Percentiles rank a stretch among this genome's conserved stretches.
Evolutionary conservation across 1,139 yeast genomes (phyloP).

Genomic region (Yamadazyma sp.): DNA sequence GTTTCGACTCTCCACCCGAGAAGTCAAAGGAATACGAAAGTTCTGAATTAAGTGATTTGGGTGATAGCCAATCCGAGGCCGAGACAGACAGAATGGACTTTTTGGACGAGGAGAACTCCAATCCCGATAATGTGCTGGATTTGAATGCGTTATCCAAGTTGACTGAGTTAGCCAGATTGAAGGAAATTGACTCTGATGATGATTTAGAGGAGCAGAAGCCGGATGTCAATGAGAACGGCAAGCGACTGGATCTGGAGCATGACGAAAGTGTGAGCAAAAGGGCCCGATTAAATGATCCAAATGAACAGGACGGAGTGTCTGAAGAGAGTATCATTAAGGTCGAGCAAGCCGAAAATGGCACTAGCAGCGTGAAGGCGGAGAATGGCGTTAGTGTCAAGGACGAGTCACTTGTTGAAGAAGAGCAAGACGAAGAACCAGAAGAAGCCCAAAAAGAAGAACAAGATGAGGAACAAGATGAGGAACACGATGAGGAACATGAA

Average conservation of each 20-base stretch:
- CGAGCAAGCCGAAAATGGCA: no score
- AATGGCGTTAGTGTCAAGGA: neutral
- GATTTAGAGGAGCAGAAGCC: constrained; percentile 18
- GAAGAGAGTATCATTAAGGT: neutral
- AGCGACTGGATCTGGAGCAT: constrained; percentile 8
- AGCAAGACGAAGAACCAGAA: neutral
- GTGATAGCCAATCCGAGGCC: constrained; percentile 71
- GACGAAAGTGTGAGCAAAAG: neutral
- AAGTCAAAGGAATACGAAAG: constrained; percentile 27
- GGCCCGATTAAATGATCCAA: constrained; percentile 16
- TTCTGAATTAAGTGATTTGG: constrained; percentile 55
- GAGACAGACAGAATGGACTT: constrained; percentile 78
- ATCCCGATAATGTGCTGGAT: constrained; percentile 33
- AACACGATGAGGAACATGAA: constrained; percentile 11
- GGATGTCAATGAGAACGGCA: constrained; percentile 10
- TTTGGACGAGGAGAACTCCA: constrained; percentile 37
- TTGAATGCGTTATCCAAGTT: constrained; percentile 39
- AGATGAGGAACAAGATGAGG: constrained; percentile 15
- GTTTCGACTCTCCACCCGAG: constrained; percentile 2
- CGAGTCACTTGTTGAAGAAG: neutral
- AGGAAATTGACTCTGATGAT: constrained; percentile 37
- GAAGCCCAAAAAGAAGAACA: constrained; percentile 6
- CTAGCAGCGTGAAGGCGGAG: constrained; percentile 2
- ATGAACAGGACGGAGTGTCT: neutral
- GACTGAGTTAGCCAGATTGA: constrained; percentile 43